A percentile compares a stretch with the other conserved stretches of the same genome.
Conservation (phyloP, 2,329 filamentous ascomycete species). For the Monosporascus sp. region DNA sequence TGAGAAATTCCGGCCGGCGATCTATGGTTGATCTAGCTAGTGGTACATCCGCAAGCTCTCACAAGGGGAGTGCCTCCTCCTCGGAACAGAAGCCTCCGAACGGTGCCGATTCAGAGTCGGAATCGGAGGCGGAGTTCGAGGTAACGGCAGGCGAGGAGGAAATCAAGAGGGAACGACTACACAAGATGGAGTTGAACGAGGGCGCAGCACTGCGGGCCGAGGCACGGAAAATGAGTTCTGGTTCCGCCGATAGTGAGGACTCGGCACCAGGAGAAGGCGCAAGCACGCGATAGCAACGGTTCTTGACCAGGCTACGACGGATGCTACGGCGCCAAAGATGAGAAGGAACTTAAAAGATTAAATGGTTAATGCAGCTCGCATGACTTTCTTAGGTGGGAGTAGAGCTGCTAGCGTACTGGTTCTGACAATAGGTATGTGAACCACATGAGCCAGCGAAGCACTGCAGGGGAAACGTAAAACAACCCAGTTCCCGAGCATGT, state of each 20-base stretch:
- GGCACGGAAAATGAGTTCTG: constrained; percentile 23
- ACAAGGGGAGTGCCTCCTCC: constrained; percentile 32
- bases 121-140: constrained; percentile 38
- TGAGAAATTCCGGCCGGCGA: constrained; percentile 16
- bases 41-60: constrained; percentile 17
- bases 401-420: background rate
- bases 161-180: constrained; percentile 35
- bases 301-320: background rate
- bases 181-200: constrained; percentile 27
- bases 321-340: background rate
- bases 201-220: constrained; percentile 24
- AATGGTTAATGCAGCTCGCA: background rate
- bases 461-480: background rate
- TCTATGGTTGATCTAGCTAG: constrained; percentile 10
- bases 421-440: background rate
- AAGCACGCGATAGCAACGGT: background rate
- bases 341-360: background rate
- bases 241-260: constrained; percentile 30
- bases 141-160: constrained; percentile 32
- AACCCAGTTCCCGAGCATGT: background rate
- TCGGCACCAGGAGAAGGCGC: constrained; percentile 22
- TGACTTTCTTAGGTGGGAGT: background rate
- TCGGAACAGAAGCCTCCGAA: constrained; percentile 34
- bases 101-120: constrained; percentile 27
- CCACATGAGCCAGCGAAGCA: background rate